Evolutionary conservation across 768 basidiomycete species (phyloP), one percentile per base, ranked within the genome.

Genomic region (Albatrellus ellisii): DNA sequence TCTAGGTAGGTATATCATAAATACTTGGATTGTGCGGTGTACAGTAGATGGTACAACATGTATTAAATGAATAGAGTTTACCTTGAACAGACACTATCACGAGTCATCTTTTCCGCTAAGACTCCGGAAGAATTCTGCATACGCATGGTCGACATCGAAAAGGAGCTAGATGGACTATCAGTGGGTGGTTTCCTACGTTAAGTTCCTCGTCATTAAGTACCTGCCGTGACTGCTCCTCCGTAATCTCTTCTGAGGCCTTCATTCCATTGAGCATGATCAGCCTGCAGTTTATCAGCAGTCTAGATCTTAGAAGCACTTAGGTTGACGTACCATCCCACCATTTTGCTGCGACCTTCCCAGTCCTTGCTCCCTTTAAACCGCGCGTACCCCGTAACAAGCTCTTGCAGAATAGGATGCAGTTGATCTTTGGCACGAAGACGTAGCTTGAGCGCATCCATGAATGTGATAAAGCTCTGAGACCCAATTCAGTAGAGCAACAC

Each of bases 71-170:
- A 21, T 6, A 9, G 35, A 7, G 12, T 6, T 15, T 22, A 12
- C 9, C n/a, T 3, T 22, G 17, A 17, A 18, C n/a, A 11, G n/a
- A 12, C 20, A 17, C 32, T 26, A 47, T 6, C 38, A 42, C 4
- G 44, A 21, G 9, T 39, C 48, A 15, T 58, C 59, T 43, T 68
- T 68, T 15, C 62, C 48, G 15, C 69, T 75, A 39, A 88, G 55
- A 62, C 82, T 85, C 42, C 79, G 65, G 69, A 90, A 88, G 64
- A 90, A 91, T 59, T 94, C 86, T 14, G 85, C 82, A 54, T 98
- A 98, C 0, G 94, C 91, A 53, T 94, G 79, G 51, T 98, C 92
- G 40, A 95, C 87, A 54, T 98, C 94, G 54, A 97, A 98, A n/a
- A 88, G 67, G 46, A 98, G 69, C 87, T 95, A 44, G 29, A 25